Evolutionary conservation across 164 flowering plant species (phyloP), one percentile per base, ranked within the genome.

Genomic region (Berberis thunbergii): DNA sequence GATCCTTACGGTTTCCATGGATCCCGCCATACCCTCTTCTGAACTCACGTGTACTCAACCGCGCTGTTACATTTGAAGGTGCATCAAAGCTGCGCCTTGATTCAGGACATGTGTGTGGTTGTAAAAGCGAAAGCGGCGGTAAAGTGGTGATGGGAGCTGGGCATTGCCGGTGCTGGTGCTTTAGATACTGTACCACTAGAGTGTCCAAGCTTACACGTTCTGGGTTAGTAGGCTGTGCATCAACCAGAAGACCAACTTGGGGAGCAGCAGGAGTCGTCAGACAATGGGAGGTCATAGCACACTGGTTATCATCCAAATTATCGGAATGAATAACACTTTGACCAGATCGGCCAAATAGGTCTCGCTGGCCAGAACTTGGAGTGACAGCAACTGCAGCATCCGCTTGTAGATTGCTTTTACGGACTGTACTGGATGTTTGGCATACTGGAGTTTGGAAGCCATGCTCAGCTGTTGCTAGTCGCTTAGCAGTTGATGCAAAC

Each of bases 181-280:
- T 89, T 65, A 95, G 71, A 67, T 86, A 89, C 84, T 95, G 97
- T 76, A 91, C 90, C 63, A 91, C 94, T 48, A 95, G 64, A 57
- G 96, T 83, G 53, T 95, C 97, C 54, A 95, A 70, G 45, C 94
- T 87, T 44, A 89, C 72, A 61, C 99, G 75, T 67, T 91, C 99
- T 7, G 83, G 46, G 67, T 67, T 81, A 57, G 74, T 66, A 42
- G 80, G 69, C 60, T 76, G 89, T 45, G 78, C 67, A 13, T 90
- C 96, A 69, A 70, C 78, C 26, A 66, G 57, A 61, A 74, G 69
- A 54, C 80, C 85, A 64, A 62, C 66, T 54, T 84, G 91, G 53
- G 60, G 60, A 13, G 78, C 61, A 59, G 73, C 54, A 3, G 79
- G 75, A 39, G 78, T 66, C 68, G 67, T 56, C 59, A 60, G 82